These are phyloP conservation scores for Centrapalus pauciflorus DNA, from an alignment of 129 eudicot species.

Conservation along the genomic window DNA sequence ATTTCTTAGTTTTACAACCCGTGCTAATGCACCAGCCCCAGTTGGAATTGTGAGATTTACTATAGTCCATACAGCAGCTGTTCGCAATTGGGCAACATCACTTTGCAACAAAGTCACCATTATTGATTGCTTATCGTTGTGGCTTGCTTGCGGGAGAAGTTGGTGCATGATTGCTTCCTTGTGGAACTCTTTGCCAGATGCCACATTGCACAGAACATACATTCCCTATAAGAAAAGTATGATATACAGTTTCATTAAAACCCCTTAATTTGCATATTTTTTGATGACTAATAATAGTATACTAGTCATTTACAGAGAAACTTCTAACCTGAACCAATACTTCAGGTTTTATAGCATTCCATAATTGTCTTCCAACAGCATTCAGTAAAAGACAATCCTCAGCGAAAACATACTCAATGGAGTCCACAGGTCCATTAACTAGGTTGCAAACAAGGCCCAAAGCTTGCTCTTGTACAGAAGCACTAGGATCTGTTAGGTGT, in stretches of 20 bases:
- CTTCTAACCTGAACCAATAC: constrained; percentile 72
- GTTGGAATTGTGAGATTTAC: constrained; percentile 77
- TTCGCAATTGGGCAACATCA: constrained; percentile 60
- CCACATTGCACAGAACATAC: constrained; percentile 78
- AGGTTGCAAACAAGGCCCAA: constrained; percentile 76
- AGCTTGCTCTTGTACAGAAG: constrained; percentile 94
- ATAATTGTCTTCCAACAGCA: constrained; percentile 72
- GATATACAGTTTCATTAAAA: not conserved
- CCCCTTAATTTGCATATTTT: not conserved
- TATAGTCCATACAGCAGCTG: constrained; percentile 81
- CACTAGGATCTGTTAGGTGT: constrained; percentile 58
- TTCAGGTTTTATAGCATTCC: constrained; percentile 49
- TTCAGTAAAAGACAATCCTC: constrained; percentile 67
- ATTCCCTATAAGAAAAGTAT: constrained; percentile 47
- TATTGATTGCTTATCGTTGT: constrained; percentile 30
- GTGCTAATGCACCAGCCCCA: constrained; percentile 61
- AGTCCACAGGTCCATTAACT: constrained; percentile 62
- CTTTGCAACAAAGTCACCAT: constrained; percentile 62
- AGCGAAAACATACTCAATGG: constrained; percentile 55
- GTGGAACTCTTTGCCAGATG: constrained; percentile 85
- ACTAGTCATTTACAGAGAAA: not conserved
- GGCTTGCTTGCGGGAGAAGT: constrained; percentile 41
- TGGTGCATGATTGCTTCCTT: constrained; percentile 83
- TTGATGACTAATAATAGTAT: not conserved
- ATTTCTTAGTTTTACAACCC: constrained; percentile 56